Base-by-base conservation (phyloP, 2,329 filamentous ascomycete species). In the Bisporella sp. region DNA sequence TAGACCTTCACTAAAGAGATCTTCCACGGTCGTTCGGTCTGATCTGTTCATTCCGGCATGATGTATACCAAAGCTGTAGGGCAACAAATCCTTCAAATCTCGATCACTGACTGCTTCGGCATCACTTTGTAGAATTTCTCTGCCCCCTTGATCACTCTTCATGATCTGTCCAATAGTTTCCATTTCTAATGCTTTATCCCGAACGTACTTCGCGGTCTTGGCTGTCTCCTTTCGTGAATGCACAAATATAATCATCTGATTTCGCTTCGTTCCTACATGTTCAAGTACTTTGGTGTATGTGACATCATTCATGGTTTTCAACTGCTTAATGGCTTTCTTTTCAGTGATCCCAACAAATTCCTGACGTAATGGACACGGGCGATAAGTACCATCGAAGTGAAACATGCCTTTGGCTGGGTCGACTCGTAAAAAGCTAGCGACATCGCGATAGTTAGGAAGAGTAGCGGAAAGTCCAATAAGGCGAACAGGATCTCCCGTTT, bases 301-400 rank as follows among this genome's bases (percentile, higher is more conserved):
- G 49, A 99, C 91, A 61, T 99, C 93, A 64, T 99, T 99, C 93
- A 99, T 99, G 1, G 88, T 95, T 76, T 97, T 96, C 49, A 99
- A 75, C 68, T 99, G 93, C 71, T 97, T 99, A 71, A 99, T 99
- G 5, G 93, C 88, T 68, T 97, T 97, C 72, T 93, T 95, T 60
- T 99, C 93, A 0, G 92, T 96, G 41, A 99, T 87, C 48, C 93
- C 93, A 59, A 99, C 89, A 64, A 97, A 99, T 68, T 99, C 95
- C 66, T 99, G 93, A 62, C 89, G 90, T 60, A 99, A 71, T 1
- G 93, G 93, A 66, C 93, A 99, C 54, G 93, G 95, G 60, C 93
- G 80, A 74, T 84, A 99, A 4, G 90, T 90, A 41, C 88, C 89
- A 67, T 99, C 93, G 60, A 99, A 99, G 68, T 99, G 91, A 76